Base-by-base conservation (phyloP, 345 rosid species). In the Kandelia obovata region DNA sequence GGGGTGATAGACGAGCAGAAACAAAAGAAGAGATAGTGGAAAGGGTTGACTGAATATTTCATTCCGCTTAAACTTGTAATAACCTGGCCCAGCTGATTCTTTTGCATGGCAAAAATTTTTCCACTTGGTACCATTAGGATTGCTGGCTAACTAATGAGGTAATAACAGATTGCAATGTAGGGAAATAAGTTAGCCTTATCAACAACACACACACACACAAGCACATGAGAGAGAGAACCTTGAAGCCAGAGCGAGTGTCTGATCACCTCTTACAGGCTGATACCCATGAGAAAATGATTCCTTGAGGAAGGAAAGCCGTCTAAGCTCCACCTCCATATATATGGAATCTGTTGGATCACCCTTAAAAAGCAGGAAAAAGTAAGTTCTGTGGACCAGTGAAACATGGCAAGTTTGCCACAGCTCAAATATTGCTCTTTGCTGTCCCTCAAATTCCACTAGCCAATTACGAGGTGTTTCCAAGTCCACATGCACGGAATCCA, bases 381-480 rank as follows among this genome's bases (percentile, higher is more conserved):
- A 95, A 6, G 99, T 95, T 78, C 99, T 84, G 78, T 95, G 96
- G 62, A 92, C 83, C 81, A 95, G 69, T n/a, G 97, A 88, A 67
- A 86, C 89, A 65, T 88, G 78, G 80, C 99, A 95, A 69, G 83
- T 73, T 69, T 90, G 89, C 99, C 99, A 95, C 35, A 95, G 91
- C 61, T 83, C 96, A 21, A 95, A 68, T 64, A 92, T 87, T 20
- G 79, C 81, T 76, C 76, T 83, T 73, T 81, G 92, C 77, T 70
- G 87, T 72, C 80, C 88, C 78, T 81, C 89, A 51, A 92, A 95
- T 62, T 85, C 88, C 69, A 76, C 64, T 1, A 88, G 82, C 96
- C 98, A 92, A 83, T 82, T 83, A 21, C 58, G 53, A 73, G 84
- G 73, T 62, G 77, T 74, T 61, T 70, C 80, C 63, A 76, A 43